Conservation (phyloP, 129 eudicot genomes). For the Sambucus nigra region DNA sequence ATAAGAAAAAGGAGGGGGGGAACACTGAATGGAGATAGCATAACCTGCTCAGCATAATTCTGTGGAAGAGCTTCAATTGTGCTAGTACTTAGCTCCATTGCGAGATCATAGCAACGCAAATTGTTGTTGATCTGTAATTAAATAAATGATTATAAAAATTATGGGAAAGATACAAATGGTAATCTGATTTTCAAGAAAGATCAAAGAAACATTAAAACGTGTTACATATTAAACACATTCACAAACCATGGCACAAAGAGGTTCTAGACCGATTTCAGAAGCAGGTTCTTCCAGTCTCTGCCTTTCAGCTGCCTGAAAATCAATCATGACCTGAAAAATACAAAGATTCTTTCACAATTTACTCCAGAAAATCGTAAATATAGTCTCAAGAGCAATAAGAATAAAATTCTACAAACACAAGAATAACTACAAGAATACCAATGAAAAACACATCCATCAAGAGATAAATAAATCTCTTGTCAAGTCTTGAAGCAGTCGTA, state of each 20-base stretch:
- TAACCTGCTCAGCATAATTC: slow-evolving; percentile 91
- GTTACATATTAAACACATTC: neutral
- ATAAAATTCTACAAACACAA: neutral
- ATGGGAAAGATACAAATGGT: slow-evolving; percentile 4
- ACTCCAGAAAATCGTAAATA: neutral
- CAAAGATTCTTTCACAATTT: slow-evolving; percentile 11
- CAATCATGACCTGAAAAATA: slow-evolving; percentile 70
- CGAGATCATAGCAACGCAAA: slow-evolving; percentile 92
- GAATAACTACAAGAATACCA: too few species aligned
- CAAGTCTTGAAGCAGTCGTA: too few species aligned
- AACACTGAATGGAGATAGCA: neutral
- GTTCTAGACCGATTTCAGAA: slow-evolving; percentile 94
- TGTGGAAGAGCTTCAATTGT: slow-evolving; percentile 86
- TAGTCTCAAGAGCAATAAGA: neutral
- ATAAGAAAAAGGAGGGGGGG: too few species aligned
- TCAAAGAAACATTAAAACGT: neutral
- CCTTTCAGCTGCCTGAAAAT: slow-evolving; percentile 91
- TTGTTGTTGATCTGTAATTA: slow-evolving; percentile 85
- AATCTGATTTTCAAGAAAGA: neutral
- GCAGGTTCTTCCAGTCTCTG: slow-evolving; percentile 94
- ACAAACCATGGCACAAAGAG: slow-evolving; percentile 89
- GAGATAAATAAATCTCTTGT: too few species aligned
- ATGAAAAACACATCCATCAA: neutral
- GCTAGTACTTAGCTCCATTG: slow-evolving; percentile 93
- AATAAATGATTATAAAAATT: slow-evolving; percentile 3